These are phyloP conservation scores for Saxispiralis lemnorum DNA, from an alignment of 495 filamentous ascomycete species.

Conservation along the genomic window DNA sequence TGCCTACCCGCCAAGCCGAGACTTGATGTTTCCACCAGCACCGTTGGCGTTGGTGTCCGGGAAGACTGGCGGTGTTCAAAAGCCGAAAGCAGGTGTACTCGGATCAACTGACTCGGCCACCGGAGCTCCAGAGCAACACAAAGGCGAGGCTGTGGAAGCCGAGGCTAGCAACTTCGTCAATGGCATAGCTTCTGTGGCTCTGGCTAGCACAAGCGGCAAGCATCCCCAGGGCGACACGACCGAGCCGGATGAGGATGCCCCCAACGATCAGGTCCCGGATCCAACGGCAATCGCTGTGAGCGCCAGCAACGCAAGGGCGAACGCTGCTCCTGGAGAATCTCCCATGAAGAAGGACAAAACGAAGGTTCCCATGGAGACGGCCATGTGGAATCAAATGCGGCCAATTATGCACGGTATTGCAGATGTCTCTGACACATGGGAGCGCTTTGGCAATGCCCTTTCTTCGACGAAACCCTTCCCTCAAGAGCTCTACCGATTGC, in stretches of 20 bases:
- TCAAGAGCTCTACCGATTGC: conserved; percentile 39
- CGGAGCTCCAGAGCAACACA: conserved; percentile 65
- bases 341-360: conserved; percentile 53
- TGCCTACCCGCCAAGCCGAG: conserved; percentile 43
- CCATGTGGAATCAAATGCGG: conserved; percentile 58
- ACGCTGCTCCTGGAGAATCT: conserved; percentile 29
- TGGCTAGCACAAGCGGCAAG: conserved; percentile 61
- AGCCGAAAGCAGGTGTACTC: conserved; percentile 48
- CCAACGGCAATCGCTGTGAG: conserved; percentile 36
- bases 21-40: conserved; percentile 55
- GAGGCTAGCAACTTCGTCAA: conserved; percentile 71
- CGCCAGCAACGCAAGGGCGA: conserved; percentile 41
- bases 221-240: conserved; percentile 25
- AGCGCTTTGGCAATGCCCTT: conserved; percentile 61
- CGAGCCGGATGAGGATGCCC: conserved; percentile 19
- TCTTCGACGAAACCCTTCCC: conserved; percentile 67
- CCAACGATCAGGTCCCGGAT: conserved; percentile 39
- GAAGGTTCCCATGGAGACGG: conserved; percentile 63
- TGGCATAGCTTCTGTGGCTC: conserved; percentile 53
- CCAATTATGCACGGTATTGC: conserved; percentile 60
- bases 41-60: conserved; percentile 47
- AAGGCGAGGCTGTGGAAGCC: conserved; percentile 72
- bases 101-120: conserved; percentile 65
- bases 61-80: conserved; percentile 47
- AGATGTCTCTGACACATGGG: conserved; percentile 62